Conservation (phyloP, 1,139 yeast species). For the Williopsis jadinii region DNA sequence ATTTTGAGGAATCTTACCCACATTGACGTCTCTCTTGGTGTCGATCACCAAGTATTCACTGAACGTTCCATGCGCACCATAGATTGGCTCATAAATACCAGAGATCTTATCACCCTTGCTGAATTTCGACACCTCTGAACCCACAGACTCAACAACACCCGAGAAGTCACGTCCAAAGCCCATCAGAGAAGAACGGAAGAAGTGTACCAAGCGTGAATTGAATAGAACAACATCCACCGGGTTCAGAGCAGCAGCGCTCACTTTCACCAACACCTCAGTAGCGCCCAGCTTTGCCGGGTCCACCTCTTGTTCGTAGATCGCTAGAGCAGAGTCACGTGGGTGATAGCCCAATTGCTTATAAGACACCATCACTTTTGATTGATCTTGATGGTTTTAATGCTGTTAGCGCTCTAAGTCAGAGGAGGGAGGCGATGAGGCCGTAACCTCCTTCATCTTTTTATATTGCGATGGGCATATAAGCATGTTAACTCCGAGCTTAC, state of each 20-base stretch:
- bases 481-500: too few species aligned
- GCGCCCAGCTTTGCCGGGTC: constrained; percentile 3
- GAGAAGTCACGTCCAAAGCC: constrained; percentile 67
- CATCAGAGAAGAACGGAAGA: constrained; percentile 7
- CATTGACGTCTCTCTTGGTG: constrained; percentile 15
- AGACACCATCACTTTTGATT: background rate
- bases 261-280: constrained; percentile 35
- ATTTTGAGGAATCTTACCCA: constrained; percentile 32
- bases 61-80: constrained; percentile 46
- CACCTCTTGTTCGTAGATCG: constrained; percentile 1
- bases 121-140: constrained; percentile 47
- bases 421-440: too few species aligned
- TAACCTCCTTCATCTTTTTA: too few species aligned
- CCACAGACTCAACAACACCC: constrained; percentile 68
- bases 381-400: too few species aligned
- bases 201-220: constrained; percentile 7
- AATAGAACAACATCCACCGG: constrained; percentile 52
- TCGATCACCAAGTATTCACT: constrained; percentile 42
- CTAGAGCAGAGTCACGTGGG: constrained; percentile 4
- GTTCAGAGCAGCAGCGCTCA: constrained; percentile 55
- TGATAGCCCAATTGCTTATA: constrained; percentile 9
- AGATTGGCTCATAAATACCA: constrained; percentile 32
- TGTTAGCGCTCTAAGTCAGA: too few species aligned
- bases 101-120: constrained; percentile 51
- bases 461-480: too few species aligned